Percentiles rank a stretch among this genome's conserved stretches.
Evolutionary conservation across 1,284 basidiomycete genomes (phyloP).

Genomic region (Termitomyces sp.): DNA sequence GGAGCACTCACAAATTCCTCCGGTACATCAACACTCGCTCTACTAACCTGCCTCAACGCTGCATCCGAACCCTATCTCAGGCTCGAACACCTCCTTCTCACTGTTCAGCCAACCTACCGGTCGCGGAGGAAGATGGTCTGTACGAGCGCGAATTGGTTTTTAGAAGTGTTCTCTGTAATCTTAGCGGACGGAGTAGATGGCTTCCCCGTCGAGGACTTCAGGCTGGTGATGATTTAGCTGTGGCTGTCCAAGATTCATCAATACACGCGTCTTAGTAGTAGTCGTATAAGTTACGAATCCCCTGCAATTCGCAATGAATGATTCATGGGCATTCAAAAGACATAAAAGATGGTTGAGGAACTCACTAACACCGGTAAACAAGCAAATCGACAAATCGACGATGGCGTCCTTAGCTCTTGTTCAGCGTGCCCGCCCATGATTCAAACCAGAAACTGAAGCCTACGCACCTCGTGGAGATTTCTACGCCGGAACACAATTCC

Average conservation of each 20-base stretch:
- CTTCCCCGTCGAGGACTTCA: slow-evolving; percentile 48
- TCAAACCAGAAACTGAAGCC: neutral
- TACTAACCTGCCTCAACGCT: slow-evolving; percentile 55
- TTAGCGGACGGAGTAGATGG: slow-evolving; percentile 47
- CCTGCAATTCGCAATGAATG: slow-evolving; percentile 19
- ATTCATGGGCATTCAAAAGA: slow-evolving; percentile 1
- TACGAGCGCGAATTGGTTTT: slow-evolving; percentile 51
- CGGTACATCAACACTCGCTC: slow-evolving; percentile 68
- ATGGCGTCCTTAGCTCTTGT: slow-evolving; percentile 60
- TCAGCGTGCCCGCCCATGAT: neutral
- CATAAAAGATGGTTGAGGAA: slow-evolving; percentile 8
- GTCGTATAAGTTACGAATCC: slow-evolving; percentile 22
- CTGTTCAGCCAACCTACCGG: slow-evolving; percentile 72
- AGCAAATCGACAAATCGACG: slow-evolving; percentile 83
- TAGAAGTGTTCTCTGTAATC: slow-evolving; percentile 59
- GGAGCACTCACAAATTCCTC: slow-evolving; percentile 62
- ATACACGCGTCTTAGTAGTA: neutral
- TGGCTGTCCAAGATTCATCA: slow-evolving; percentile 46
- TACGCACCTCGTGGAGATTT: slow-evolving; percentile 68
- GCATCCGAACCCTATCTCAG: slow-evolving; percentile 65
- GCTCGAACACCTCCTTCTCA: slow-evolving; percentile 45
- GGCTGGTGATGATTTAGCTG: slow-evolving; percentile 68
- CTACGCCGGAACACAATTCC: slow-evolving; percentile 80
- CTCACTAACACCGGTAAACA: slow-evolving; percentile 79
- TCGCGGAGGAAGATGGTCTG: slow-evolving; percentile 55